A percentile compares a stretch with the other conserved stretches of the same genome.
phyloP scores from a whole-genome alignment of 2,329 filamentous ascomycete species.

The Alternaria consortialis region DNA sequence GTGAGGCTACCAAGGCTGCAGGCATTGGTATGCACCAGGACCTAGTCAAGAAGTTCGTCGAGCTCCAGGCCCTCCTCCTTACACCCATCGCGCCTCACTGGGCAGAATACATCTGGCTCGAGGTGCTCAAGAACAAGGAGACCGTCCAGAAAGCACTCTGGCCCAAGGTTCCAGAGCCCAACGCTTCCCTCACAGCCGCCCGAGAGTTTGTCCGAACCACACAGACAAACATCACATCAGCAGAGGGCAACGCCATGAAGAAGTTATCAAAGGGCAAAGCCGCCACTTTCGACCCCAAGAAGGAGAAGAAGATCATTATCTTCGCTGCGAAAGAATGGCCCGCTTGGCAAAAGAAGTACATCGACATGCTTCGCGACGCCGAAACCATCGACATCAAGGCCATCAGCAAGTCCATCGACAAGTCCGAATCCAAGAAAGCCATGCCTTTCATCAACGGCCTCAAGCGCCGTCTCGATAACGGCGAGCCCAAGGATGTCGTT shows the following conservation, averaged over 20 bases:
- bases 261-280: constrained; percentile 93
- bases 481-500: constrained; percentile 73
- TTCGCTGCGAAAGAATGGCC: constrained; percentile 84
- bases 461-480: constrained; percentile 78
- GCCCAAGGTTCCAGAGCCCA: constrained; percentile 72
- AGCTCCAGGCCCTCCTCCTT: constrained; percentile 84
- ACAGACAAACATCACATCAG: constrained; percentile 81
- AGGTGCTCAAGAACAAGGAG: constrained; percentile 78
- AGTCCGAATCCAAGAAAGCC: constrained; percentile 94
- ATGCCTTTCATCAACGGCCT: constrained; percentile 94
- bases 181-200: constrained; percentile 76
- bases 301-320: constrained; percentile 90
- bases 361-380: constrained; percentile 41
- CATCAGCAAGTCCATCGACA: constrained; percentile 78
- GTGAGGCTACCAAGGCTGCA: constrained; percentile 78
- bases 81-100: constrained; percentile 90
- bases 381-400: constrained; percentile 79
- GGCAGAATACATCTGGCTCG: constrained; percentile 92
- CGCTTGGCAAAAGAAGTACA: constrained; percentile 73
- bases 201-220: constrained; percentile 82
- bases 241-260: constrained; percentile 84
- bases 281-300: constrained; percentile 84
- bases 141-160: constrained; percentile 83
- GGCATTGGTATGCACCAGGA: constrained; percentile 88
- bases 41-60: constrained; percentile 80